These are phyloP conservation scores for Cercospora sesami DNA, from an alignment of 2,329 filamentous ascomycete species.

Conservation along the genomic window DNA sequence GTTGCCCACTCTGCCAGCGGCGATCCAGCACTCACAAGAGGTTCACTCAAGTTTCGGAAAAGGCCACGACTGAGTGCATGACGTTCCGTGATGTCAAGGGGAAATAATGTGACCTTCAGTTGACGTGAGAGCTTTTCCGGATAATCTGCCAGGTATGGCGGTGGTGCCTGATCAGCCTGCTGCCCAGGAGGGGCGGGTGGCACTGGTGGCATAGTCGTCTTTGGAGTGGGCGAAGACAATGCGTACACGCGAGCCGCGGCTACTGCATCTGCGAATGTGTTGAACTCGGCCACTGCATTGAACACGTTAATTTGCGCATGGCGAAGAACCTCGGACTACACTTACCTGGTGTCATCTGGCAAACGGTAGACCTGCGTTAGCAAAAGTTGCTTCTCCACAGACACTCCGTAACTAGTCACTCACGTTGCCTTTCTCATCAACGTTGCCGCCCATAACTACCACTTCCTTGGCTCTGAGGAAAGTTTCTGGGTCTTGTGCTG, in stretches of 20 bases:
- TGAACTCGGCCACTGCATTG: slow-evolving; percentile 84
- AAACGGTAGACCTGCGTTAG: neutral
- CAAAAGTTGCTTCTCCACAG: neutral
- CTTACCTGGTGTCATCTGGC: slow-evolving; percentile 50
- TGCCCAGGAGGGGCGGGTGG: slow-evolving; percentile 47
- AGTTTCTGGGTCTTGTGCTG: slow-evolving; percentile 81
- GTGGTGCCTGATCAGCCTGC: slow-evolving; percentile 32
- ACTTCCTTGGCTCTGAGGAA: slow-evolving; percentile 89
- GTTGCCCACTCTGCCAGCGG: slow-evolving; percentile 50
- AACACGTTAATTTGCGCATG: too few species aligned
- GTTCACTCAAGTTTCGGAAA: slow-evolving; percentile 39
- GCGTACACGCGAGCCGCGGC: slow-evolving; percentile 53
- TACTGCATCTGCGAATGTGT: slow-evolving; percentile 77
- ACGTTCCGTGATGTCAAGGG: slow-evolving; percentile 50
- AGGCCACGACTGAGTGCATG: slow-evolving; percentile 46
- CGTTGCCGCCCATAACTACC: slow-evolving; percentile 90
- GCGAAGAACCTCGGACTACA: too few species aligned
- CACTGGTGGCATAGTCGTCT: slow-evolving; percentile 73
- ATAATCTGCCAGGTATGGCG: slow-evolving; percentile 42
- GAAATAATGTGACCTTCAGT: slow-evolving; percentile 51
- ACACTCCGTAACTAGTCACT: slow-evolving; percentile 16
- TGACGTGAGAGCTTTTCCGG: slow-evolving; percentile 44
- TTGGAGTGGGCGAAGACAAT: slow-evolving; percentile 59
- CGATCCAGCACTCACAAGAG: slow-evolving; percentile 37
- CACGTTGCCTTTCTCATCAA: slow-evolving; percentile 75